Percentiles rank a stretch among this genome's conserved stretches.
phyloP scores from a whole-genome alignment of 805 yeast species.

The Ogataea saltuana region DNA sequence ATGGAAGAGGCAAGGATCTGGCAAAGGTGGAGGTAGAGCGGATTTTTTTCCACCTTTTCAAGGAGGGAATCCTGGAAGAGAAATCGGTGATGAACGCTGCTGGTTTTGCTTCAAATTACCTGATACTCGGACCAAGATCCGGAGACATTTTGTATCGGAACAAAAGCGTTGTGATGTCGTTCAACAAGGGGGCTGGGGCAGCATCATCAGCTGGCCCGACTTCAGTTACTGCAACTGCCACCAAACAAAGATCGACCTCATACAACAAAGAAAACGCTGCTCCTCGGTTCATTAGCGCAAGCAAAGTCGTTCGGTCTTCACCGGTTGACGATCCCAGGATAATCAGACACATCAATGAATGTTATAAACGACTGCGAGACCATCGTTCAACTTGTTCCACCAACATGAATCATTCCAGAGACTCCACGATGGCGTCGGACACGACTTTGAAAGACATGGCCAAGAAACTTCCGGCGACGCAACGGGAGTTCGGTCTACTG shows the following conservation, averaged over 20 bases:
- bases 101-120: conserved; percentile 82
- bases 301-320: conserved; percentile 9
- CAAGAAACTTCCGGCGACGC: conserved; percentile 49
- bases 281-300: conserved; percentile 22
- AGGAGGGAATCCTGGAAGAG: conserved; percentile 66
- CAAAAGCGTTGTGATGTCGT: conserved; percentile 52
- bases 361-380: conserved; percentile 38
- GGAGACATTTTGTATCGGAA: conserved; percentile 41
- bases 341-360: conserved; percentile 32
- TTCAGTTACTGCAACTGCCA: neutral
- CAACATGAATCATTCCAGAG: conserved; percentile 37
- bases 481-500: conserved; percentile 45
- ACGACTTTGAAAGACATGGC: conserved; percentile 57
- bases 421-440: conserved; percentile 39
- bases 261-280: conserved; percentile 26
- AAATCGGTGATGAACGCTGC: conserved; percentile 67
- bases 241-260: neutral
- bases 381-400: conserved; percentile 45
- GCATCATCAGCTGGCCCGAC: conserved; percentile 4
- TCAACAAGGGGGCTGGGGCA: conserved; percentile 33
- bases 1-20: conserved; percentile 68
- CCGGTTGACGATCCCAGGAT: conserved; percentile 24
- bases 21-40: conserved; percentile 77
- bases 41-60: conserved; percentile 73
- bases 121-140: conserved; percentile 62